Base-by-base conservation (phyloP, 257 asterid species). In the Parsonsia alboflavescens region DNA sequence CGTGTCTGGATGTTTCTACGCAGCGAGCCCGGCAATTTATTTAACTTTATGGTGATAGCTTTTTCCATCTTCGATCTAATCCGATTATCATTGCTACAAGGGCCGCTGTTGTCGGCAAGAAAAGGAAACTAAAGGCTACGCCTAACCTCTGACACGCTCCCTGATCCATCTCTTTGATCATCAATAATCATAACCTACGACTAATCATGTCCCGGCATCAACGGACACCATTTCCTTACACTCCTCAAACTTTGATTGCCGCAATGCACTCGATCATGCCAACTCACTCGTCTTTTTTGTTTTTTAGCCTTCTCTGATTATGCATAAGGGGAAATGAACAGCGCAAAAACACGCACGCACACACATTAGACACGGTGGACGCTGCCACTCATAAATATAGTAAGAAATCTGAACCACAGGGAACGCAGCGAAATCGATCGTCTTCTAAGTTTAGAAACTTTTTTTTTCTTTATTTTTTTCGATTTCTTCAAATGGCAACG, bases 401-500 rank as follows among this genome's bases (percentile, higher is more conserved):
- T 57, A 72, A 68, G 62, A 45, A 21, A 5, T 61, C 74, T 15
- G 28, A 36, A 21, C 48, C 30, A 58, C 21, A 16, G 5, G 3
- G 13, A 71, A 4, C 9, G 7, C 28, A 21, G 13, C 46, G 39
- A 39, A 4, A 19, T 48, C 45, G 4, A 22, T 41, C 17, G 9
- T 52, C 61, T 59, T 66, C 58, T 21, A 39, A 52, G 24, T 79
- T 69, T 69, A 63, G 70, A 54, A 54, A 54, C n/a, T 5, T 64
- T 9, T n/a, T n/a, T 56, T 21, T 73, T 42, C 45, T 42, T 24
- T 9, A 7, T 12, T 22, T 16, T 12, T 21, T 21, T 8, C 42
- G 24, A 62, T 64, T 66, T 62, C 33, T 28, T 75, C 6, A 62
- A 67, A 83, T 80, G 82, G 84, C 80, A 28, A 74, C 76, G 6